phyloP scores from a whole-genome alignment of 805 yeast species.

The Wickerhamomyces ciferrii region DNA sequence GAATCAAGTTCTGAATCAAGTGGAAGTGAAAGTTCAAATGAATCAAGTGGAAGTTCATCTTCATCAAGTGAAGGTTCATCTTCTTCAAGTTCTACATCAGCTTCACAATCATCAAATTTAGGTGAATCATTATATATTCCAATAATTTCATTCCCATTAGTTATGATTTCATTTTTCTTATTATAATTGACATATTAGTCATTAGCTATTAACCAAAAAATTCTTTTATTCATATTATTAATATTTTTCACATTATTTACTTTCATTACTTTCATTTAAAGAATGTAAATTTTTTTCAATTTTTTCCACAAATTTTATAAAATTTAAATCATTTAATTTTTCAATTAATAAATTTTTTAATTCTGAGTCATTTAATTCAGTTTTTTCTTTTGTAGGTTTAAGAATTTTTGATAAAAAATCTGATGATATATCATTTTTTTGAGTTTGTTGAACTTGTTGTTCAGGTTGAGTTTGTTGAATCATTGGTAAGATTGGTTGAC shows the following conservation, averaged over 20 bases:
- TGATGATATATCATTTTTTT: neutral
- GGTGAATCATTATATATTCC: slow-evolving; percentile 6
- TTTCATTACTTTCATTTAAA: slow-evolving; percentile 1
- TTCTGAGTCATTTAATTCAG: slow-evolving; percentile 12
- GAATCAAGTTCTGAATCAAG: neutral
- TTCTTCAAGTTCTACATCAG: neutral
- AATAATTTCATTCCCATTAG: slow-evolving; percentile 6
- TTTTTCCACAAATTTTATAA: slow-evolving; percentile 19
- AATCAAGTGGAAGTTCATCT: no score
- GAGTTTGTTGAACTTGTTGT: neutral
- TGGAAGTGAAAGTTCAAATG: no score
- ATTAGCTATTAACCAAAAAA: no score
- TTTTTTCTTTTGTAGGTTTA: slow-evolving; percentile 4
- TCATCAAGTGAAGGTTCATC: neutral
- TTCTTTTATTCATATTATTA: no score
- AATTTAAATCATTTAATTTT: slow-evolving; percentile 17
- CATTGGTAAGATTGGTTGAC: neutral
- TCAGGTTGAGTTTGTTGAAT: neutral
- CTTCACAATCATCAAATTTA: neutral
- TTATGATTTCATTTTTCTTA: slow-evolving; percentile 7
- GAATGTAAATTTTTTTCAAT: slow-evolving; percentile 15
- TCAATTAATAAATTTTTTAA: slow-evolving; percentile 11
- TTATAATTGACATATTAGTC: neutral
- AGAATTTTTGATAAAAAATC: slow-evolving; percentile 13
- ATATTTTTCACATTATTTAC: neutral